These are phyloP conservation scores for Phytophthora quininea DNA, from an alignment of 352 stramenopile genomes.

Conservation along the genomic window DNA sequence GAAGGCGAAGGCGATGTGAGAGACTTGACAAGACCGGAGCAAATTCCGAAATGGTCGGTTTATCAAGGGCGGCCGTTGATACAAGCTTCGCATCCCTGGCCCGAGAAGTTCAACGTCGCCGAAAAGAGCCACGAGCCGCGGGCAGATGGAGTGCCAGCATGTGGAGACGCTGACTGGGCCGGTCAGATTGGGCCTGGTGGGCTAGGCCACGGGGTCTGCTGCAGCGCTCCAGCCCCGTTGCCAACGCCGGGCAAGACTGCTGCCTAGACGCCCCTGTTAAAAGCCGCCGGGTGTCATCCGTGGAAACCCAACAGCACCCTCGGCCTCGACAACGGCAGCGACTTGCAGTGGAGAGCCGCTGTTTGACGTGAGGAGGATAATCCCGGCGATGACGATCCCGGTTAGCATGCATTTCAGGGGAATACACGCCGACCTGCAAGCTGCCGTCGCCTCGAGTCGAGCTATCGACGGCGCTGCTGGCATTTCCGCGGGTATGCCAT, in stretches of 20 bases:
- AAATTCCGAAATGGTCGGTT: conserved; percentile 22
- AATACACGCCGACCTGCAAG: conserved; percentile 13
- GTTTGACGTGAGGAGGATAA: conserved; percentile 19
- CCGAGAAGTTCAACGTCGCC: conserved; percentile 19
- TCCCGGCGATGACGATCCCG: not conserved
- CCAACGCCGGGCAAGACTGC: not conserved
- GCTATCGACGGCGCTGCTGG: no score
- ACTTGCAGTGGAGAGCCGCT: not conserved
- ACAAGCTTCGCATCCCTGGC: not conserved
- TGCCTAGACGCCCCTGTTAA: not conserved
- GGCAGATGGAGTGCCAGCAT: conserved; percentile 5
- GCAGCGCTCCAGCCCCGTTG: not conserved
- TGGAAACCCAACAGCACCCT: not conserved
- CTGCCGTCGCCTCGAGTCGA: not conserved
- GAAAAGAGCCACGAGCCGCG: conserved; percentile 4
- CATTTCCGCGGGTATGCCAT: no score
- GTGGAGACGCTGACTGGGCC: not conserved
- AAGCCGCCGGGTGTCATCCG: not conserved
- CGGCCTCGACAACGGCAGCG: not conserved
- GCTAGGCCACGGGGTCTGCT: not conserved
- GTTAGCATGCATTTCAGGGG: conserved; percentile 34
- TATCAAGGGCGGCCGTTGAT: not conserved
- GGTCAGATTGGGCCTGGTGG: not conserved
- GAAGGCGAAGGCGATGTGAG: not conserved
- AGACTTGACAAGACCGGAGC: conserved; percentile 10